Evolutionary conservation across 805 yeast species (phyloP), one percentile per base, ranked within the genome.

Genomic region (Saccharomycopsis malanga): DNA sequence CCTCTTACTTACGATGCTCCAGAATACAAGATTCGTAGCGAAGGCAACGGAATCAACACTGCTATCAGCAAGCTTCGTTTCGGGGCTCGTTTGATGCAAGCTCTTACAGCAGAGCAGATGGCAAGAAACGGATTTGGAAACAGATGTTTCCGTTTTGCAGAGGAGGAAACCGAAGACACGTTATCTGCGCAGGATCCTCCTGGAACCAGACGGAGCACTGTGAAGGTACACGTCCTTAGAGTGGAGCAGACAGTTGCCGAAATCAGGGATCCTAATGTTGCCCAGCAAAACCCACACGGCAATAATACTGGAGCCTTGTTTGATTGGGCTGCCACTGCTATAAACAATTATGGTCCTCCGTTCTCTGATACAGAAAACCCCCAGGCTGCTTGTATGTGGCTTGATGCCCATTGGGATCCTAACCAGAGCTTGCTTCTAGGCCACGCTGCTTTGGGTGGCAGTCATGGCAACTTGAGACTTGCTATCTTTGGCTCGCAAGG

Each of bases 401-500:
- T 88, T 55, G 98, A 93, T 64, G 73, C 94, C 1, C 88, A 83
- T 58, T 93, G 87, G 84, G 95, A 89, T 61, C 63, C 68, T 2
- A 57, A 65, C 36, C 63, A 66, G 27, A 69, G 77, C 17, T 64
- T 84, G 53, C 79, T 93, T 41, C 62, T 79, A 32, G 87, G 87
- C 2, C 98, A 93, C 65, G 97, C 97, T 2, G 98, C 98, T 0
- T 66, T 91, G 15, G 98, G 98, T 39, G 98, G 98, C 24, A 93
- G 93, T 10, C 72, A 73, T 22, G 81, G 73, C 36, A 68, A 77
- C 37, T 68, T 87, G 37, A 79, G 79, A 53, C 65, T 93, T 46
- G 98, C 95, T 1, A 87, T 93, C 7, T 91, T 89, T 64, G 98
- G 98, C 4, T 81, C 95, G 4, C 98, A 93, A 59, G 93, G 95